Evolutionary conservation across 768 basidiomycete species (phyloP), one percentile per base, ranked within the genome.

Genomic region (Serendipita sp.): DNA sequence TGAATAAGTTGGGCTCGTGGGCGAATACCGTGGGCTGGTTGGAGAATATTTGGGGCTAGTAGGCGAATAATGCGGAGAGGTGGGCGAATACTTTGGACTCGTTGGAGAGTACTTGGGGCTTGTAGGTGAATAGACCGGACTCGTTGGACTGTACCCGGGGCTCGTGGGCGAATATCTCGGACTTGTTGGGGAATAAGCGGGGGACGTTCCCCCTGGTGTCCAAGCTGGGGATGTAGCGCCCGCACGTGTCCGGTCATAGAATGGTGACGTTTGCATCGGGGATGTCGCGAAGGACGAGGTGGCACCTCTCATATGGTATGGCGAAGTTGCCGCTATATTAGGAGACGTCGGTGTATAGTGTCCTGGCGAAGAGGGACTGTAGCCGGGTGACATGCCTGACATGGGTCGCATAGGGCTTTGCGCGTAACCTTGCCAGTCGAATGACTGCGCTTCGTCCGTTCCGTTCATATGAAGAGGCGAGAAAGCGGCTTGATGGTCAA

Each of bases 321-420:
- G 88, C 7, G 90, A 91, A 67, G 86, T 86, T 11, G 68, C 67
- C 7, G 89, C 87, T 7, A 88, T 86, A 72, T 90, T 92, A 3
- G 93, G 92, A 0, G 93, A 94, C 2, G 89, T 92, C 0, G 90
- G 89, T 0, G 90, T 89, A 68, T 91, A 93, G 11, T 84, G 83
- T 68, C 86, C 92, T 7, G 92, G 94, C 2, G 92, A 95, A 67
- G 89, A 89, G 3, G 93, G 92, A 68, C 89, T 92, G 78, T 94
- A 96, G 24, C 86, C 86, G 4, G 93, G 94, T 2, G 92, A 95
- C 89, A 90, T 90, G 7, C 88, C 89, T 8, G 70, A 67, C 11
- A 71, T 72, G 10, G 88, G 84, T 41, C 88, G 84, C 67, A 86
- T 78, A 0, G 93, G 93, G 69, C 89, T 92, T 73, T 87, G 88